Conservation (phyloP, 2,329 filamentous ascomycete genomes). For the Penicillium nordicum region DNA sequence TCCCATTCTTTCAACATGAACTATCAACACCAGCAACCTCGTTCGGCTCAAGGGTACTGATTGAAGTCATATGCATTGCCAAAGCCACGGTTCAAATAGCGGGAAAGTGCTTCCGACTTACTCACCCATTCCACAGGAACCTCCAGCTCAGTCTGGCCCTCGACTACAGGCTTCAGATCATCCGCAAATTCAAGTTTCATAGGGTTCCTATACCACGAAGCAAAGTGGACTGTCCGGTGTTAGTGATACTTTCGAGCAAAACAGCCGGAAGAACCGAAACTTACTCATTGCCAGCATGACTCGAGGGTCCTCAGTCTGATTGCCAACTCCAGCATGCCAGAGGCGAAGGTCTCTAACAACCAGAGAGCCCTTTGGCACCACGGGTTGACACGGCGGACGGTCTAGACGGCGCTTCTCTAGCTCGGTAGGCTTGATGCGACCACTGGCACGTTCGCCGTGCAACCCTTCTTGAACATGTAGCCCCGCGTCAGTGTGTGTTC, state of each 20-base stretch:
- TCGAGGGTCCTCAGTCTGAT: slow-evolving; percentile 48
- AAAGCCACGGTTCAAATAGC: slow-evolving; percentile 56
- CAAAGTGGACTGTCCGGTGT: slow-evolving; percentile 48
- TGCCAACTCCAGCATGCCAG: slow-evolving; percentile 65
- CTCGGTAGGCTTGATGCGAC: slow-evolving; percentile 42
- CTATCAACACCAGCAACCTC: not conserved
- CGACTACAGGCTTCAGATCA: slow-evolving; percentile 48
- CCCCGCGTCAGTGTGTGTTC: slow-evolving; percentile 46
- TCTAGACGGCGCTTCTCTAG: slow-evolving; percentile 39
- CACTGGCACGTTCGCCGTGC: slow-evolving; percentile 54
- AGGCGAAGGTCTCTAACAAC: slow-evolving; percentile 59
- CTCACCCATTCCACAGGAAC: slow-evolving; percentile 51
- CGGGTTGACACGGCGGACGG: slow-evolving; percentile 50
- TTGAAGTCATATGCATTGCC: slow-evolving; percentile 63
- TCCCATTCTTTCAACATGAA: not conserved
- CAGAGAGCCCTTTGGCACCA: slow-evolving; percentile 54
- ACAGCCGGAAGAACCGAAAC: not conserved
- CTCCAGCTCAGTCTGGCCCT: slow-evolving; percentile 44
- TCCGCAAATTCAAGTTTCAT: slow-evolving; percentile 57
- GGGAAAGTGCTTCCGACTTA: slow-evolving; percentile 41
- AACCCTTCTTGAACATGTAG: slow-evolving; percentile 47
- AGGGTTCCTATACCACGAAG: slow-evolving; percentile 56
- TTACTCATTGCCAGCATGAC: slow-evolving; percentile 58
- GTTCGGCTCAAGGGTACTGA: slow-evolving; percentile 33
- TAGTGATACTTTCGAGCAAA: not conserved